Percentiles rank a stretch among this genome's conserved stretches.
Conservation (phyloP, 139 green algal species). For the Coelastrella sp. region DNA sequence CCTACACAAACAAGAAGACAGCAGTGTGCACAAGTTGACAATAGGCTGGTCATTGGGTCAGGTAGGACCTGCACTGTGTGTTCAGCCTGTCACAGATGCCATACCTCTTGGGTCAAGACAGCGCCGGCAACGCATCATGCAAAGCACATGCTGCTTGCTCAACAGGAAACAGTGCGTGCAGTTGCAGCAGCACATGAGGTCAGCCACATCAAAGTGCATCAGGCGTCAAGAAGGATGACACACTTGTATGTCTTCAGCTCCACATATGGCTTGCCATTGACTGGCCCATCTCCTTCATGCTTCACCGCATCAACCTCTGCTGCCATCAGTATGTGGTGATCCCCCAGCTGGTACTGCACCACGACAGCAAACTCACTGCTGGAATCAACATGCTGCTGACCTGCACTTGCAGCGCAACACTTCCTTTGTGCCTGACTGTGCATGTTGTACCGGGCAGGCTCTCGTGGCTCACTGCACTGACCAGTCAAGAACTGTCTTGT, state of each 20-base stretch:
- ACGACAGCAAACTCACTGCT: conserved; percentile 62
- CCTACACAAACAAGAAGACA: conserved; percentile 1
- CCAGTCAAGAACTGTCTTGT: too few species aligned
- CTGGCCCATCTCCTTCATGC: not conserved
- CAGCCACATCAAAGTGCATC: not conserved
- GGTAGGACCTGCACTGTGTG: not conserved
- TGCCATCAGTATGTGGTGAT: conserved; percentile 62
- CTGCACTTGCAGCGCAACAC: not conserved
- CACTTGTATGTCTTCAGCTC: conserved; percentile 68
- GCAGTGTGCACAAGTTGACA: not conserved
- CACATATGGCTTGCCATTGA: conserved; percentile 20
- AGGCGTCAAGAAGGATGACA: too few species aligned
- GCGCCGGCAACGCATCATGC: not conserved
- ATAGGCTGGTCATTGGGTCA: not conserved
- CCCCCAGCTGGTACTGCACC: conserved; percentile 45
- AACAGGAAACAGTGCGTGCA: not conserved
- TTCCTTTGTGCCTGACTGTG: too few species aligned
- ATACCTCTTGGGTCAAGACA: not conserved
- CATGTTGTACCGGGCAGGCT: too few species aligned
- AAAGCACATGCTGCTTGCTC: not conserved
- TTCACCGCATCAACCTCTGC: conserved; percentile 60
- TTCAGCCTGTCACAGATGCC: not conserved
- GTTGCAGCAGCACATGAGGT: not conserved
- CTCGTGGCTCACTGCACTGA: too few species aligned
- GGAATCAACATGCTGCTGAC: conserved; percentile 50